A percentile compares a stretch with the other conserved stretches of the same genome.
Conservation (phyloP, 371 early-diverging fungal species). For the Mortierella sp. region DNA sequence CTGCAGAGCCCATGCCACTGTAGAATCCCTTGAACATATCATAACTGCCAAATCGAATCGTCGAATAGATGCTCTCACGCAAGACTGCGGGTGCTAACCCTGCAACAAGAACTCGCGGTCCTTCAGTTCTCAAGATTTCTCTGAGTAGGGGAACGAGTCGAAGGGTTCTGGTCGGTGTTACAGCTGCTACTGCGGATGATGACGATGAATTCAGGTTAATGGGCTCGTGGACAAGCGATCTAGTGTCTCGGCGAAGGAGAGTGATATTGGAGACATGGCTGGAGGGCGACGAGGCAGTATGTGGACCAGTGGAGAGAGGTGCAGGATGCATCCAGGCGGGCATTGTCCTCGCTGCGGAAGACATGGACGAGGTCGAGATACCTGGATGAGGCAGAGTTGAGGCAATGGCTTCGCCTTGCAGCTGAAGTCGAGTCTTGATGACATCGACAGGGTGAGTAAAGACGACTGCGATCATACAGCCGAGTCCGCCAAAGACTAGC, state of each 20-base stretch:
- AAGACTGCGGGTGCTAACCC: conserved; percentile 66
- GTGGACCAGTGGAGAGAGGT: conserved; percentile 9
- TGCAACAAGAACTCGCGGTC: conserved; percentile 56
- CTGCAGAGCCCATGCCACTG: conserved; percentile 32
- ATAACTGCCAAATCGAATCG: conserved; percentile 68
- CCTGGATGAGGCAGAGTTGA: neutral
- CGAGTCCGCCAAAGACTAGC: conserved; percentile 57
- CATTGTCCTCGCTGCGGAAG: neutral
- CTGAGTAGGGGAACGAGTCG: conserved; percentile 24
- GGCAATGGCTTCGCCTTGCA: conserved; percentile 55
- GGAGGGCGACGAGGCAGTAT: conserved; percentile 19
- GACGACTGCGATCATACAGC: conserved; percentile 57
- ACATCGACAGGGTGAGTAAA: conserved; percentile 65
- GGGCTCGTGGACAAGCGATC: conserved; percentile 19
- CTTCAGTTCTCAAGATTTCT: conserved; percentile 26
- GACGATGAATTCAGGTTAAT: neutral
- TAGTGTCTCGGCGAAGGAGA: conserved; percentile 19
- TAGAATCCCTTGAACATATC: conserved; percentile 58
- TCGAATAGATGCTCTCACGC: conserved; percentile 65
- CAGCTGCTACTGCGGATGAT: conserved; percentile 3
- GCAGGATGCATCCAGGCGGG: conserved; percentile 5
- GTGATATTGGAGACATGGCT: conserved; percentile 5
- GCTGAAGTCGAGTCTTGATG: conserved; percentile 62
- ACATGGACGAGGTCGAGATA: conserved; percentile 3
- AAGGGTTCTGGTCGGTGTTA: conserved; percentile 13